Percentiles rank a stretch among this genome's conserved stretches.
Evolutionary conservation across 192 early-diverging fungal species (phyloP).

Genomic region (Kappamyces sp.): DNA sequence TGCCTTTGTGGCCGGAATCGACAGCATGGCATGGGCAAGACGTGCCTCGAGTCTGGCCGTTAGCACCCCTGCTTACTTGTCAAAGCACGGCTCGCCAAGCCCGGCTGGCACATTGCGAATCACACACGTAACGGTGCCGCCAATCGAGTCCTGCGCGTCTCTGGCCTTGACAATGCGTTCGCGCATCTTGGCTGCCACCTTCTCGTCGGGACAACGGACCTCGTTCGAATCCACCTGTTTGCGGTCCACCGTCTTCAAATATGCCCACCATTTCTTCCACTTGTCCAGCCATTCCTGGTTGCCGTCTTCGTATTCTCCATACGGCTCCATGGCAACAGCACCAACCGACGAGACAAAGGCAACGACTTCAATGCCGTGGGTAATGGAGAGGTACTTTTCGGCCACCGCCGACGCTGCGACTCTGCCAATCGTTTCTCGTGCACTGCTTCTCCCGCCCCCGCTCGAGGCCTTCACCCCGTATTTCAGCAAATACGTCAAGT

Average conservation of each 20-base stretch:
- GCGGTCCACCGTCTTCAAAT: constrained; percentile 65
- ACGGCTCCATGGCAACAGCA: constrained; percentile 63
- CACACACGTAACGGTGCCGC: constrained; percentile 92
- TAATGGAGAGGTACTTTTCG: constrained; percentile 88
- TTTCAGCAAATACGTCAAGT: constrained; percentile 94
- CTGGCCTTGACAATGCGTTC: constrained; percentile 76
- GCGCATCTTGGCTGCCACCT: constrained; percentile 69
- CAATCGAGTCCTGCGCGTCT: constrained; percentile 84
- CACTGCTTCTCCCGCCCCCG: constrained; percentile 90
- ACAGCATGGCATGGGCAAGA: constrained; percentile 97
- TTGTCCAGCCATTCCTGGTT: constrained; percentile 52
- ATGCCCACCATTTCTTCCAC: constrained; percentile 49
- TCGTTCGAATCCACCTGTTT: constrained; percentile 73
- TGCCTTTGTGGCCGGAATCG: constrained; percentile 96
- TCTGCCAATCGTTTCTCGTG: constrained; percentile 93
- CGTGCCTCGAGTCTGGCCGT: constrained; percentile 70
- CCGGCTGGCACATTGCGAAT: constrained; percentile 88
- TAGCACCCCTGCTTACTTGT: constrained; percentile 50
- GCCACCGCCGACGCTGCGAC: constrained; percentile 96
- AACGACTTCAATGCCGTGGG: constrained; percentile 82
- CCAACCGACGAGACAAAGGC: constrained; percentile 93
- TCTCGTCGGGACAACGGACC: constrained; percentile 83
- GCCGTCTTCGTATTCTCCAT: constrained; percentile 43
- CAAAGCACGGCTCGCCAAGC: constrained; percentile 96
- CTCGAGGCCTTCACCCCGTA: constrained; percentile 92